phyloP scores from a whole-genome alignment of 768 basidiomycete genomes.

The Termitomyces bulborhizus region DNA sequence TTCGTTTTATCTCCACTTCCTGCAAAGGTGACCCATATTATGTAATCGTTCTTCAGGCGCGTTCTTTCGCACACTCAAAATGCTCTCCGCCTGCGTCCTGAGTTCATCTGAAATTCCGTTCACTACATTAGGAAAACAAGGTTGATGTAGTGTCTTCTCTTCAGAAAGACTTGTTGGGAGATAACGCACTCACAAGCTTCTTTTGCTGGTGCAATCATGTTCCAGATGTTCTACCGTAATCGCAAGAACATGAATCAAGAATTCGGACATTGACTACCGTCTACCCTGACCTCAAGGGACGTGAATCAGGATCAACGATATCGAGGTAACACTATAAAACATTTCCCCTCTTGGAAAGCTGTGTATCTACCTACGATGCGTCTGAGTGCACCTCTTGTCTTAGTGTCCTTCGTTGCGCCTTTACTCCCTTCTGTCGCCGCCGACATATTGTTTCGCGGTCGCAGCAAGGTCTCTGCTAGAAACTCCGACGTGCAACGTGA shows the following conservation, averaged over 20 bases:
- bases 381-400: background rate
- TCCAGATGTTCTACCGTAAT: background rate
- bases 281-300: background rate
- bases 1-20: background rate
- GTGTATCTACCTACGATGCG: background rate
- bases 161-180: background rate
- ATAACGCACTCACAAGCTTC: background rate
- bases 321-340: background rate
- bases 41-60: background rate
- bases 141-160: background rate
- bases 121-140: background rate
- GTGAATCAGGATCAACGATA: background rate
- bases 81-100: background rate
- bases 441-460: background rate
- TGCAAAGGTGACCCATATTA: background rate
- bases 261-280: background rate
- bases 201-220: background rate
- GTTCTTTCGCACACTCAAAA: background rate
- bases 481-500: background rate
- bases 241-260: background rate
- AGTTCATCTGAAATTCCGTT: background rate
- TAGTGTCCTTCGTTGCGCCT: background rate
- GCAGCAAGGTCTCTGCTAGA: background rate
- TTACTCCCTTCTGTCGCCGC: background rate
- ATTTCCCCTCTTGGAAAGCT: background rate